These are phyloP conservation scores for Tothia fuscella DNA, from an alignment of 2,329 filamentous ascomycete species.

Conservation along the genomic window DNA sequence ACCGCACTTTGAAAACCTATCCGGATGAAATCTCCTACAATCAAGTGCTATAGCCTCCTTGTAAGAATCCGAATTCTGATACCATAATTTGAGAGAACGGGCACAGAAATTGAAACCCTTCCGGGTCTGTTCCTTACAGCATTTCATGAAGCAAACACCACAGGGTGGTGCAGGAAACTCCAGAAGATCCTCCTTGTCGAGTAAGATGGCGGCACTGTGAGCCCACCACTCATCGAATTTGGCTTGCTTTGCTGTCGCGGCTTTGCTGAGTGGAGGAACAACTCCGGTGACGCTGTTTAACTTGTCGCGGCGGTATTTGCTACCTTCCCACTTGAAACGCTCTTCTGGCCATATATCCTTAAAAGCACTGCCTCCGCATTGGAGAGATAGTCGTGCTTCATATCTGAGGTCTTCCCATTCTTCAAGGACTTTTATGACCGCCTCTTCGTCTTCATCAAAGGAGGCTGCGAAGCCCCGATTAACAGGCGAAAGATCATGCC, in stretches of 20 bases:
- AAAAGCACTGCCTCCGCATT: background rate
- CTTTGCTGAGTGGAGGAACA: background rate
- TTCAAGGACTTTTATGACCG: background rate
- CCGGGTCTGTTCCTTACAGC: background rate
- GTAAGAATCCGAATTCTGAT: background rate
- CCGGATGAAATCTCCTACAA: constrained; percentile 1
- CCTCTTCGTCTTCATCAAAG: background rate
- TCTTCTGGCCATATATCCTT: constrained; percentile 4
- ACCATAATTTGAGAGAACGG: background rate
- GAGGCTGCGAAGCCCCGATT: background rate
- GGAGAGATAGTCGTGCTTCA: background rate
- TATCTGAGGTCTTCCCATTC: no score
- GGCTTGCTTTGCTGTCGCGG: background rate
- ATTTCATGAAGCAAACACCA: background rate
- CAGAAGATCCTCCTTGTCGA: background rate
- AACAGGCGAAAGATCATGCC: background rate
- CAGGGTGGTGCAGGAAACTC: constrained; percentile 1
- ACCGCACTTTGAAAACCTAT: constrained; percentile 1
- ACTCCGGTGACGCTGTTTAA: background rate
- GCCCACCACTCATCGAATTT: constrained; percentile 3
- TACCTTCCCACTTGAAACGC: background rate
- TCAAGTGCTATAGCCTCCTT: background rate
- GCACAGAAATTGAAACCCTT: constrained; percentile 1
- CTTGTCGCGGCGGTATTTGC: background rate
- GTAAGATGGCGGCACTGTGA: background rate